phyloP scores from a whole-genome alignment of 2,329 filamentous ascomycete species.

The Botrytis fabae region DNA sequence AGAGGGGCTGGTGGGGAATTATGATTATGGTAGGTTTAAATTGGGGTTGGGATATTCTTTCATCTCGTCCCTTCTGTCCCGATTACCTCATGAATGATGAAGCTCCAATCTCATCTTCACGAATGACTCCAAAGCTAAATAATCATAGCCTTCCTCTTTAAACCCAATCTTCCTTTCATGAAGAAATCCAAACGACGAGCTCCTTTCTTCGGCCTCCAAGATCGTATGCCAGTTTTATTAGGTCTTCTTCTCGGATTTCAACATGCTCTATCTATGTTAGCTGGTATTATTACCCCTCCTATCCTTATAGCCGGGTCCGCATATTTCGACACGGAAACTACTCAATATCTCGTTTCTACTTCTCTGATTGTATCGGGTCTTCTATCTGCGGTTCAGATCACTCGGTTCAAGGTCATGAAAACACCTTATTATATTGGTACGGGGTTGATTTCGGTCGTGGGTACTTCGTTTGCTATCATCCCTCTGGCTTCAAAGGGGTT shows the following conservation, averaged over 20 bases:
- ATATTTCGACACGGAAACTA: slow-evolving; percentile 56
- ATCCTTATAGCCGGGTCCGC: slow-evolving; percentile 65
- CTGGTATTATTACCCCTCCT: slow-evolving; percentile 67
- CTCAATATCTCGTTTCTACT: slow-evolving; percentile 65
- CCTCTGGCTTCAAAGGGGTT: slow-evolving; percentile 72
- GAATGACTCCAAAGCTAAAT: slow-evolving; percentile 21
- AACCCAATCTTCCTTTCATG: slow-evolving; percentile 76
- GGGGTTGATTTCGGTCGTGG: slow-evolving; percentile 76
- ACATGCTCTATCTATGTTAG: slow-evolving; percentile 73
- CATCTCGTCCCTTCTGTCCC: background rate
- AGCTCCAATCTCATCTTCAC: too few species aligned
- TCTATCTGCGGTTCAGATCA: slow-evolving; percentile 75
- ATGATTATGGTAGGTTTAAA: slow-evolving; percentile 71
- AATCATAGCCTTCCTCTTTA: slow-evolving; percentile 67
- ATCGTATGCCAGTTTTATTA: slow-evolving; percentile 73
- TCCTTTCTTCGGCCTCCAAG: slow-evolving; percentile 83
- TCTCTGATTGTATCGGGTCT: slow-evolving; percentile 74
- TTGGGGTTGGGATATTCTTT: slow-evolving; percentile 7
- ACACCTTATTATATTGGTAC: slow-evolving; percentile 76
- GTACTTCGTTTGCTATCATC: slow-evolving; percentile 76
- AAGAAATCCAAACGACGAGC: slow-evolving; percentile 57
- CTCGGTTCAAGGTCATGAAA: slow-evolving; percentile 68
- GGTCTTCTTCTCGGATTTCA: slow-evolving; percentile 76
- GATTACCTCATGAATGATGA: background rate
- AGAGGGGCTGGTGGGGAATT: slow-evolving; percentile 75